phyloP scores from a whole-genome alignment of 2,329 filamentous ascomycete species.

The Metarhizium guizhouense region DNA sequence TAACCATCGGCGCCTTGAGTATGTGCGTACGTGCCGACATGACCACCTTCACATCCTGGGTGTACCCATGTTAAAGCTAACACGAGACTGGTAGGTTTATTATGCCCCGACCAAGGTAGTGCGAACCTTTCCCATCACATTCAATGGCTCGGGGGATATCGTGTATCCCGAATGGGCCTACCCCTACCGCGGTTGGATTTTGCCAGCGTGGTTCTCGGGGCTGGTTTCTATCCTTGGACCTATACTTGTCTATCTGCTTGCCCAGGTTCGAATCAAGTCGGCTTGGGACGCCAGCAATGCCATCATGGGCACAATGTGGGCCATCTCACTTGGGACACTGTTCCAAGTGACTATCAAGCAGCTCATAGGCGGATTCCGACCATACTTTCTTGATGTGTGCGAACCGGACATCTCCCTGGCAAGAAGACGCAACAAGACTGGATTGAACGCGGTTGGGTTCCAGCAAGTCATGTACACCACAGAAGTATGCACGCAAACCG shows the following conservation, averaged over 20 bases:
- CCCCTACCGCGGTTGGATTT: conserved; percentile 51
- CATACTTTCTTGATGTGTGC: conserved; percentile 57
- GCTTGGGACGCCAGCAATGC: conserved; percentile 56
- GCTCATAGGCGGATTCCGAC: conserved; percentile 54
- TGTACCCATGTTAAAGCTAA: background rate
- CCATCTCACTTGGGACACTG: conserved; percentile 48
- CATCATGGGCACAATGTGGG: conserved; percentile 51
- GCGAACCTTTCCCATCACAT: conserved; percentile 54
- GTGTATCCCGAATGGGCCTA: conserved; percentile 58
- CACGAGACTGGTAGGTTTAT: conserved; percentile 32
- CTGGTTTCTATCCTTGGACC: conserved; percentile 49
- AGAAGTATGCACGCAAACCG: conserved; percentile 49
- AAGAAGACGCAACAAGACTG: conserved; percentile 29
- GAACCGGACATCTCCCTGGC: conserved; percentile 42
- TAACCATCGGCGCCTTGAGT: conserved; percentile 31
- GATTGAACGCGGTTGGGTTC: conserved; percentile 40
- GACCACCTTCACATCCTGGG: background rate
- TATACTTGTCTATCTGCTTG: conserved; percentile 44
- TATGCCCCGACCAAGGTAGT: conserved; percentile 43
- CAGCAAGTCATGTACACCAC: conserved; percentile 54
- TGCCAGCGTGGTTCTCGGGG: conserved; percentile 50
- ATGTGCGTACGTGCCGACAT: conserved; percentile 16
- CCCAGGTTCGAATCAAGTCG: conserved; percentile 48
- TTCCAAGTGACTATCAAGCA: conserved; percentile 60
- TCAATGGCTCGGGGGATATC: conserved; percentile 47